Conservation (phyloP, 2,329 filamentous ascomycete genomes). For the Fonsecaea multimorphosa region DNA sequence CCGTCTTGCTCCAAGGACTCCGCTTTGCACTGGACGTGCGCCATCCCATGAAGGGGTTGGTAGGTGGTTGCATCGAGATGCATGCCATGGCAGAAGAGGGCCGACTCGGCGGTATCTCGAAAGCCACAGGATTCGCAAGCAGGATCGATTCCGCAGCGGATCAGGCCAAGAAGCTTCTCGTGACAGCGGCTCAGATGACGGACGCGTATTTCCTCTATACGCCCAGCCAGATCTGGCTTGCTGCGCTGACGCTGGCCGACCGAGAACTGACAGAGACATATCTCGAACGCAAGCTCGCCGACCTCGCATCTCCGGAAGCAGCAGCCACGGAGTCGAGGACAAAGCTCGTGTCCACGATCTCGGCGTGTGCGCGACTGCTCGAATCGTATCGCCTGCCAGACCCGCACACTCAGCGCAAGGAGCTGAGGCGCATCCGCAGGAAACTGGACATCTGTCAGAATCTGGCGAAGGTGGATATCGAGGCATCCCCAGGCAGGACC, state of each 20-base stretch:
- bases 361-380: slow-evolving; percentile 48
- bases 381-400: slow-evolving; percentile 47
- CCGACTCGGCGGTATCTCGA: slow-evolving; percentile 38
- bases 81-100: slow-evolving; percentile 67
- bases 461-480: slow-evolving; percentile 53
- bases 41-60: slow-evolving; percentile 86
- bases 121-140: slow-evolving; percentile 41
- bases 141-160: slow-evolving; percentile 69
- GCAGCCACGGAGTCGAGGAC: slow-evolving; percentile 18
- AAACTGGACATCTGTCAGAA: slow-evolving; percentile 58
- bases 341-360: slow-evolving; percentile 46
- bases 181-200: slow-evolving; percentile 80
- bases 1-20: slow-evolving; percentile 87
- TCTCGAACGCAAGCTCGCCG: slow-evolving; percentile 47
- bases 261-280: no score
- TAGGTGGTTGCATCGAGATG: slow-evolving; percentile 83
- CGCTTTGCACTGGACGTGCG: slow-evolving; percentile 92
- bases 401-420: slow-evolving; percentile 49
- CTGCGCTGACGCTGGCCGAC: slow-evolving; percentile 70
- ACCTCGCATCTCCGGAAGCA: slow-evolving; percentile 16
- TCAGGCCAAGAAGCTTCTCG: slow-evolving; percentile 74
- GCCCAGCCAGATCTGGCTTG: slow-evolving; percentile 90
- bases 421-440: slow-evolving; percentile 55
- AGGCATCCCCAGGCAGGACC: slow-evolving; percentile 42
- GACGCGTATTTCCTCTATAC: slow-evolving; percentile 98